phyloP scores from a whole-genome alignment of 2,329 filamentous ascomycete genomes.

The Phaeosphaeriaceae sp. region DNA sequence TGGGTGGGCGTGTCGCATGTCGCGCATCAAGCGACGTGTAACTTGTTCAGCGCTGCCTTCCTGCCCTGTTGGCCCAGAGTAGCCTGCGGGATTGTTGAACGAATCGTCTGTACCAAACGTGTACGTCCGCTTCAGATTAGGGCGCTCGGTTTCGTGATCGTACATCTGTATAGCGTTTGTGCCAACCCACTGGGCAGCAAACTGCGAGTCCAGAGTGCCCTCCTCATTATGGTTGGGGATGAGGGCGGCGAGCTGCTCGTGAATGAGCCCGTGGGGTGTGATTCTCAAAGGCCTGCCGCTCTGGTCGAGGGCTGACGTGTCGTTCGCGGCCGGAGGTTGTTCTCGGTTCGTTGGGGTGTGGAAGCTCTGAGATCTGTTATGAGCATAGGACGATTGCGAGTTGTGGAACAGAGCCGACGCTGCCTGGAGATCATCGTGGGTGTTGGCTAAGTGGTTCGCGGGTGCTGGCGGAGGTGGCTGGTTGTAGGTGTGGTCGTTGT shows the following conservation, averaged over 20 bases:
- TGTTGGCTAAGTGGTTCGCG: slow-evolving; percentile 27
- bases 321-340: slow-evolving; percentile 5
- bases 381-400: slow-evolving; percentile 32
- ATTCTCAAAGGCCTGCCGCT: slow-evolving; percentile 23
- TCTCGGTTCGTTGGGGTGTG: slow-evolving; percentile 17
- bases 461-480: slow-evolving; percentile 20
- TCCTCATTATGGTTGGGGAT: slow-evolving; percentile 37
- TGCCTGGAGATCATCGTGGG: slow-evolving; percentile 41
- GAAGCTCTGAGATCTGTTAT: slow-evolving; percentile 29
- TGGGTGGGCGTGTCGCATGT: slow-evolving; percentile 27
- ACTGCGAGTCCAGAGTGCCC: slow-evolving; percentile 36
- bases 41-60: slow-evolving; percentile 33
- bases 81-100: slow-evolving; percentile 42
- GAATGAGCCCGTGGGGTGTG: slow-evolving; percentile 33
- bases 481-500: slow-evolving; percentile 26
- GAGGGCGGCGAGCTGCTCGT: slow-evolving; percentile 39
- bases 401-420: slow-evolving; percentile 43
- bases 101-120: slow-evolving; percentile 46
- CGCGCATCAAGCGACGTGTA: slow-evolving; percentile 31
- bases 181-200: slow-evolving; percentile 36
- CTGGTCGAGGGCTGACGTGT: slow-evolving; percentile 9
- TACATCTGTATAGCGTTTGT: slow-evolving; percentile 26
- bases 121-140: slow-evolving; percentile 37
- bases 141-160: slow-evolving; percentile 25
- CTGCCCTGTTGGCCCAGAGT: slow-evolving; percentile 26